Evolutionary conservation across 129 eudicot genomes (phyloP), one percentile per base, ranked within the genome.

Genomic region (Calendula officinalis): DNA sequence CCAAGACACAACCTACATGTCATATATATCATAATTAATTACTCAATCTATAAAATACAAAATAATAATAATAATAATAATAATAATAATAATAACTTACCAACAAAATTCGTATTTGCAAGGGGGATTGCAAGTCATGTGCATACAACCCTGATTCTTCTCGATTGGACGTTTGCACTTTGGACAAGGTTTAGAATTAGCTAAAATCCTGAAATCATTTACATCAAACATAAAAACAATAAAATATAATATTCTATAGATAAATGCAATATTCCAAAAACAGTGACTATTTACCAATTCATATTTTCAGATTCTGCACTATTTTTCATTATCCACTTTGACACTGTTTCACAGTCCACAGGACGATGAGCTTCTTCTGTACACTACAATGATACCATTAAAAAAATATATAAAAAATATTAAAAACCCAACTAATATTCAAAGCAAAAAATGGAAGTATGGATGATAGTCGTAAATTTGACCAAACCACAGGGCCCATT

Each of bases 321-420:
- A 70, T 91, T 91, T 71, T 91, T 91, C 82, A 91, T 65, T 47
- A 91, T 81, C 98, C 98, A 91, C 68, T 82, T 91, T 49, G 90
- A 75, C 71, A 87, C 98, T 38, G 96, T 91, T 33, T 76, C 92
- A 39, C 96, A 91, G 74, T 87, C 96, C 66, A 91, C 96, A 16
- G 98, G 98, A 11, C 98, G 94, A 78, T 87, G 98, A 68, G 98
- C 98, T 74, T 91, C 98, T 70, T 91, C 98, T 43, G 90, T 82
- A 56, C 98, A 91, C 97, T 90, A 83, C 56, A 57, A 49, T 22
- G 62, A 14, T 61, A 65, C 27, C 56, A 35, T n/a, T 14, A 8
- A 35, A 47, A 40, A 70, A 32, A 38, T 5, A 59, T 17, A 35
- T 27, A 62, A 39, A 33, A 15, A 22, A 22, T 22, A 22, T 22